Evolutionary conservation across 306 rosid genomes (phyloP).

Genomic region (Senna siamea): DNA sequence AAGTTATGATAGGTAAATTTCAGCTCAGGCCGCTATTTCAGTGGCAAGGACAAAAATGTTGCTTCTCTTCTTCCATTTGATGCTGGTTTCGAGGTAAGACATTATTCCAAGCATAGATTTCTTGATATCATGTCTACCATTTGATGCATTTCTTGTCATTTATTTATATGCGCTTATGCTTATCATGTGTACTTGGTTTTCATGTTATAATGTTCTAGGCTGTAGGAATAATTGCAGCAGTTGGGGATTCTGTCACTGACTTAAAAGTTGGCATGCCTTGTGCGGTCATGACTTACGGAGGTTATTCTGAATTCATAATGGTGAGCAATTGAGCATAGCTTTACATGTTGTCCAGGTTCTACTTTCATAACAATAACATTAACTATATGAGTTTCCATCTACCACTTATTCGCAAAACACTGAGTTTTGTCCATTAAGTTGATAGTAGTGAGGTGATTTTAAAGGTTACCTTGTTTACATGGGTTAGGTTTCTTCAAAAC

Average conservation of each 20-base stretch:
- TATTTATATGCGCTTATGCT: conserved; percentile 14
- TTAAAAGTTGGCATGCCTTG: conserved; percentile 86
- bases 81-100: conserved; percentile 94
- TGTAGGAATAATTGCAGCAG: conserved; percentile 89
- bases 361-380: conserved; percentile 20
- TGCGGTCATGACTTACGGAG: conserved; percentile 89
- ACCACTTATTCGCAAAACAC: background rate
- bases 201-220: conserved; percentile 56
- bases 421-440: conserved; percentile 16
- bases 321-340: conserved; percentile 44
- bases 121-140: conserved; percentile 20
- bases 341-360: conserved; percentile 29
- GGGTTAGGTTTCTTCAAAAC: conserved; percentile 75
- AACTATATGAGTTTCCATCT: conserved; percentile 8
- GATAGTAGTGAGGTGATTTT: conserved; percentile 18
- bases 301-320: conserved; percentile 80
- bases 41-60: conserved; percentile 54
- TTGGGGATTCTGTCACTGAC: conserved; percentile 75
- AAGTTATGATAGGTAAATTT: conserved; percentile 77
- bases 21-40: conserved; percentile 93
- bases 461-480: conserved; percentile 36
- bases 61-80: conserved; percentile 82
- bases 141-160: conserved; percentile 19
- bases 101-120: conserved; percentile 23
- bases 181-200: conserved; percentile 23